These are phyloP conservation scores for Grosmannia clavigera DNA, from an alignment of 2,329 filamentous ascomycete genomes.

Conservation along the genomic window DNA sequence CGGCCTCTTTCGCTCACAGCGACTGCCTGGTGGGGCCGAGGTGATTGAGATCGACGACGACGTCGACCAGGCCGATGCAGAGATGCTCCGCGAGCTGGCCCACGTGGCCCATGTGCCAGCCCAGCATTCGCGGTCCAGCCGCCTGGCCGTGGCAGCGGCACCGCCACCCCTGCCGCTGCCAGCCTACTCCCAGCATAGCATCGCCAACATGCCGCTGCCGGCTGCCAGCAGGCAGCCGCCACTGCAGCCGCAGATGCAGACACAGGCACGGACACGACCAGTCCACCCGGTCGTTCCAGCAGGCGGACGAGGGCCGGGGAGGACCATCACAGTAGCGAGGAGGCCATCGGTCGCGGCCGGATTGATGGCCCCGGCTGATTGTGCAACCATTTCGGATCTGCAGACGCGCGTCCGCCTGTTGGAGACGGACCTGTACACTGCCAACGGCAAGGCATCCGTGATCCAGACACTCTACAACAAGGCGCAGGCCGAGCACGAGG, in stretches of 20 bases:
- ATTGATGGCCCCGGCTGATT: background rate
- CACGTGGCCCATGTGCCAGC: constrained; percentile 3
- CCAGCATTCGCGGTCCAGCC: constrained; percentile 7
- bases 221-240: background rate
- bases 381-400: constrained; percentile 24
- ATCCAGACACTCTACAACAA: constrained; percentile 59
- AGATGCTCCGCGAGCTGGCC: constrained; percentile 10
- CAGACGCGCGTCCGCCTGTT: constrained; percentile 41
- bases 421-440: constrained; percentile 44
- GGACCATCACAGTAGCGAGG: background rate
- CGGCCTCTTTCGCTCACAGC: constrained; percentile 1
- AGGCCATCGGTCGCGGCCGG: background rate
- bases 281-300: no score
- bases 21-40: background rate
- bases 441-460: constrained; percentile 62
- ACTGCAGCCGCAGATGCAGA: constrained; percentile 6
- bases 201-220: constrained; percentile 8
- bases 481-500: constrained; percentile 47
- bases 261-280: constrained; percentile 18
- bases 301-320: no score
- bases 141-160: constrained; percentile 8
- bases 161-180: constrained; percentile 8
- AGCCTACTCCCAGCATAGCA: constrained; percentile 9
- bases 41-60: constrained; percentile 3
- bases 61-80: constrained; percentile 8